These are phyloP conservation scores for Magnaporthiopsis poae DNA, from an alignment of 2,329 filamentous ascomycete genomes.

Conservation along the genomic window DNA sequence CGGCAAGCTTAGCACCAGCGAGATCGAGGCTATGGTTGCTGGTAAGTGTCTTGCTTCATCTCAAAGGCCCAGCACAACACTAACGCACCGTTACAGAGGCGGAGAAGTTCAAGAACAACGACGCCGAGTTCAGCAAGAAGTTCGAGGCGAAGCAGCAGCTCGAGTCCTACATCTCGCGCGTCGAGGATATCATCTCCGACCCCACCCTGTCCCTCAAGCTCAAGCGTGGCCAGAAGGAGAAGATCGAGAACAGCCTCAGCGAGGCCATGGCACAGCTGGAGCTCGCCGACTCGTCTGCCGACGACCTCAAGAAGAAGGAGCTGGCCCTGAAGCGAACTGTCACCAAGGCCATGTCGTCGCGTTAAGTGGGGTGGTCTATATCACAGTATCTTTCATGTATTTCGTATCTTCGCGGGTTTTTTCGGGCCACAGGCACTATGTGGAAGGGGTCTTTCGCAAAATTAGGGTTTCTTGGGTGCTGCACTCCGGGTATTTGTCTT, in stretches of 20 bases:
- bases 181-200: conserved; percentile 98
- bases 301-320: conserved; percentile 99
- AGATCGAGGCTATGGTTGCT: conserved; percentile 97
- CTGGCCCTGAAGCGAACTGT: conserved; percentile 93
- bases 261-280: conserved; percentile 97
- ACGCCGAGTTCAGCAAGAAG: conserved; percentile 98
- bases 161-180: conserved; percentile 95
- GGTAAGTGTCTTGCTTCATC: conserved; percentile 37
- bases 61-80: neutral
- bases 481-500: neutral
- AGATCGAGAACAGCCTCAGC: conserved; percentile 93
- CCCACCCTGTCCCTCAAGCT: conserved; percentile 91
- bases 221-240: conserved; percentile 98
- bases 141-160: conserved; percentile 99
- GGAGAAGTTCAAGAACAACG: conserved; percentile 95
- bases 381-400: conserved; percentile 3
- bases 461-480: neutral
- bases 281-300: conserved; percentile 79
- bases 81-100: conserved; percentile 48
- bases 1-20: conserved; percentile 84
- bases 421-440: neutral
- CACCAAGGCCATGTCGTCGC: conserved; percentile 94
- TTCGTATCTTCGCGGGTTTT: conserved; percentile 4
- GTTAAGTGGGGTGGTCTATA: conserved; percentile 44
- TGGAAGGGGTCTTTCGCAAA: neutral